A percentile compares a stretch with the other conserved stretches of the same genome.
phyloP scores from a whole-genome alignment of 2,329 filamentous ascomycete genomes.

The Colletotrichum sp. region DNA sequence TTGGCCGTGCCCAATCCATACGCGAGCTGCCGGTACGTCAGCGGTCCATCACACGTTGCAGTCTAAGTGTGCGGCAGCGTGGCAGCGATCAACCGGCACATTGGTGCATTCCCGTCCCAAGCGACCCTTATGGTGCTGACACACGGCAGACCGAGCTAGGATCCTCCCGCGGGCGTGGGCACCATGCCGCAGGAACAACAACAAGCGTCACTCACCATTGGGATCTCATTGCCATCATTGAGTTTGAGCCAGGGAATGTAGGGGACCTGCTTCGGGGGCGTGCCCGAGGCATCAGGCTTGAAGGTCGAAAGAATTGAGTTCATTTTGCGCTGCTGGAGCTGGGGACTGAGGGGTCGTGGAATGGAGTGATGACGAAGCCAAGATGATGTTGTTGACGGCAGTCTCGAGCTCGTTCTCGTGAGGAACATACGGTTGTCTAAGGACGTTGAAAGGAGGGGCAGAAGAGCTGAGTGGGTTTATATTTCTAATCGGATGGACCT shows the following conservation, averaged over 20 bases:
- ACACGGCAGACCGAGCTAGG: not conserved
- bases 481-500: conserved; percentile 1
- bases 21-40: conserved; percentile 54
- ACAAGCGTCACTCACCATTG: conserved; percentile 55
- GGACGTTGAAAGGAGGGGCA: not conserved
- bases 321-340: conserved; percentile 33
- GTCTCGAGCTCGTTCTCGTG: not conserved
- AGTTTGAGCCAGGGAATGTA: conserved; percentile 67
- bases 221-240: conserved; percentile 76
- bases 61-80: not conserved
- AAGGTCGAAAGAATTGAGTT: conserved; percentile 45
- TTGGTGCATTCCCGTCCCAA: not conserved
- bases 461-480: not conserved
- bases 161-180: not conserved
- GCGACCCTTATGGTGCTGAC: not conserved
- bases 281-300: conserved; percentile 43
- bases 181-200: not conserved
- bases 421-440: not conserved
- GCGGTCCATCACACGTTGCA: not conserved
- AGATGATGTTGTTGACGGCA: not conserved
- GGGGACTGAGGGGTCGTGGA: not conserved
- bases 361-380: not conserved
- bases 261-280: conserved; percentile 42
- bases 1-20: conserved; percentile 76
- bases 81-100: not conserved